These are phyloP conservation scores for Spathaspora sp. DNA, from an alignment of 805 yeast genomes.

Conservation along the genomic window DNA sequence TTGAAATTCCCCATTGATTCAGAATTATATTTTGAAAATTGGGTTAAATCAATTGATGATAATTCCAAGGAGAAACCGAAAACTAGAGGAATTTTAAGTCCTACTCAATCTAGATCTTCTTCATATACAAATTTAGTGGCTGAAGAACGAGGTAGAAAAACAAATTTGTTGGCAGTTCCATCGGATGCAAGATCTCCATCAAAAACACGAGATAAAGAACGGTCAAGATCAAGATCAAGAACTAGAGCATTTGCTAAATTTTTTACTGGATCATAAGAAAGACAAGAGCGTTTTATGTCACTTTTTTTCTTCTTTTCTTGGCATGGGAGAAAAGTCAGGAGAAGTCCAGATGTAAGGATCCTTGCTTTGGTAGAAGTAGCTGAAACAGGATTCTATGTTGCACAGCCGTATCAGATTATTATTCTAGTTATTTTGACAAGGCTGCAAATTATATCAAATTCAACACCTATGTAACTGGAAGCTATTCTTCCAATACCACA, in stretches of 20 bases:
- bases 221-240: constrained; percentile 13
- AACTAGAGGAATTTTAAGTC: constrained; percentile 12
- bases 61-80: constrained; percentile 4
- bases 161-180: not conserved
- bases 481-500: too few relatives aligned
- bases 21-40: constrained; percentile 32
- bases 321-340: too few relatives aligned
- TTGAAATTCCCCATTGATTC: constrained; percentile 29
- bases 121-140: constrained; percentile 13
- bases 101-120: constrained; percentile 13
- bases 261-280: constrained; percentile 3
- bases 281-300: too few relatives aligned
- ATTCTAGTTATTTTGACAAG: too few relatives aligned
- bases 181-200: constrained; percentile 14
- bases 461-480: too few relatives aligned
- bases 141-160: constrained; percentile 17
- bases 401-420: too few relatives aligned
- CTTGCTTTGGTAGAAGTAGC: too few relatives aligned
- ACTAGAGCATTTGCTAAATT: constrained; percentile 8
- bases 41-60: constrained; percentile 26
- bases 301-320: too few relatives aligned
- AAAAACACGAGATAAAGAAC: constrained; percentile 7
- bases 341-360: too few relatives aligned
- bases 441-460: too few relatives aligned
- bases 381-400: too few relatives aligned